These are phyloP conservation scores for Dissophora ornata DNA, from an alignment of 192 early-diverging fungal species.

Conservation along the genomic window DNA sequence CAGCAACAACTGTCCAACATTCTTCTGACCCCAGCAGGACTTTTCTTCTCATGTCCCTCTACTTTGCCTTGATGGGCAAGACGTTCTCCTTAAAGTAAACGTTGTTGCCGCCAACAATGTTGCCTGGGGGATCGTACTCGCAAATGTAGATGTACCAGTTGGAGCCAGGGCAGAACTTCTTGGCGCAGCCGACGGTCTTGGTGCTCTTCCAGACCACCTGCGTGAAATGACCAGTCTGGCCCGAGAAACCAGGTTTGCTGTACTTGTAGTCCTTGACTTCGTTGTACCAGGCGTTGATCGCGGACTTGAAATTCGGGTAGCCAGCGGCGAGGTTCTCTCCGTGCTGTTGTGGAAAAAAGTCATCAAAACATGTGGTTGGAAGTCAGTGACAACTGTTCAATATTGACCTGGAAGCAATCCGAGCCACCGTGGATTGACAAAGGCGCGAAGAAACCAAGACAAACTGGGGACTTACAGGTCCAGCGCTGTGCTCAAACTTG, in stretches of 20 bases:
- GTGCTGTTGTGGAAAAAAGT: conserved; percentile 18
- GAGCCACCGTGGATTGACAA: no score
- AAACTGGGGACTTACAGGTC: conserved; percentile 6
- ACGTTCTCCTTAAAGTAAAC: conserved; percentile 52
- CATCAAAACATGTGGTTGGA: no score
- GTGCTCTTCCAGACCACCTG: conserved; percentile 57
- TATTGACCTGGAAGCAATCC: no score
- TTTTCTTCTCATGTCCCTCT: conserved; percentile 5
- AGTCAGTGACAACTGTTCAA: no score
- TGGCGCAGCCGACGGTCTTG: conserved; percentile 49
- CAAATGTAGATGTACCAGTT: conserved; percentile 58
- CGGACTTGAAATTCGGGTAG: conserved; percentile 42
- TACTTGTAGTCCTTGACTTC: conserved; percentile 59
- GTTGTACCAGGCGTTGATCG: conserved; percentile 57
- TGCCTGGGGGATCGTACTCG: conserved; percentile 57
- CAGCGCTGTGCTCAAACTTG: conserved; percentile 56
- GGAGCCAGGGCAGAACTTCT: conserved; percentile 38
- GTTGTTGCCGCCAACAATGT: conserved; percentile 22
- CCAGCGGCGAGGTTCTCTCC: conserved; percentile 64
- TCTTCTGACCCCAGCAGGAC: no score
- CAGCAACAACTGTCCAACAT: no score
- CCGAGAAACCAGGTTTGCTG: conserved; percentile 52
- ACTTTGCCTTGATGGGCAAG: conserved; percentile 18
- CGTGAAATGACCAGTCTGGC: conserved; percentile 60
- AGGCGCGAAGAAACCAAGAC: neutral